These are phyloP conservation scores for Orbilia ellipsospora DNA, from an alignment of 2,329 filamentous ascomycete species.

Conservation along the genomic window DNA sequence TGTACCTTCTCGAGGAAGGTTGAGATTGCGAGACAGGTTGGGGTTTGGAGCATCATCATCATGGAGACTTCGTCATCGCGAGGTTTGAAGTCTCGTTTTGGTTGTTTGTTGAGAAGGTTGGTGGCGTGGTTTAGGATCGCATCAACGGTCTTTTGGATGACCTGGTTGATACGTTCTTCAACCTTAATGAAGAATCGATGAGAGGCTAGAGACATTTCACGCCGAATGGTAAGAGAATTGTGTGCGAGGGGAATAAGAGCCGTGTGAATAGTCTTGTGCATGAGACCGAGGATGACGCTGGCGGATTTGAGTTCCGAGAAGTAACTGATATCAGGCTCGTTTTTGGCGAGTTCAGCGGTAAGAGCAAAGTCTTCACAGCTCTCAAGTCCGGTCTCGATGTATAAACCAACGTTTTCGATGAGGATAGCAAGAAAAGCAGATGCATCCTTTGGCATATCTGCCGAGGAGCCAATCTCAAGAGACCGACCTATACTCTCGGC, in stretches of 20 bases:
- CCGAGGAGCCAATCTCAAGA: constrained; percentile 85
- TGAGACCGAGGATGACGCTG: constrained; percentile 89
- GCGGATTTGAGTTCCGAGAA: constrained; percentile 81
- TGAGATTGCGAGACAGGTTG: constrained; percentile 83
- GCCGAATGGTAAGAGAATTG: constrained; percentile 86
- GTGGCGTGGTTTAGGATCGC: constrained; percentile 80
- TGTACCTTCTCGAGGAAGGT: constrained; percentile 79
- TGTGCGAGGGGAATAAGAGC: constrained; percentile 90
- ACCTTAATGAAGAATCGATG: constrained; percentile 64
- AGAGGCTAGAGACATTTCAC: constrained; percentile 82
- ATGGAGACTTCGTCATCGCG: constrained; percentile 75
- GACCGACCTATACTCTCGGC: constrained; percentile 93
- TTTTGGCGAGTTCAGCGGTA: constrained; percentile 80
- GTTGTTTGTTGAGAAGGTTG: constrained; percentile 79
- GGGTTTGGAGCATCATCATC: constrained; percentile 82
- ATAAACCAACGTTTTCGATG: constrained; percentile 60
- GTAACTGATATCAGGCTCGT: constrained; percentile 87
- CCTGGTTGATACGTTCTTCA: constrained; percentile 82
- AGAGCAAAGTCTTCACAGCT: constrained; percentile 79
- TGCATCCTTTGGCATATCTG: constrained; percentile 71
- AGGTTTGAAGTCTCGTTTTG: constrained; percentile 90
- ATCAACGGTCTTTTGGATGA: constrained; percentile 76
- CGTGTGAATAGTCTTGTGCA: constrained; percentile 89
- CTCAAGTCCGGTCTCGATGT: constrained; percentile 74
- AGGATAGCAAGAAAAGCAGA: constrained; percentile 54